Percentiles rank a stretch among this genome's conserved stretches.
Evolutionary conservation across 495 filamentous ascomycete species (phyloP).

Genomic region (Penicillium bovifimosum): DNA sequence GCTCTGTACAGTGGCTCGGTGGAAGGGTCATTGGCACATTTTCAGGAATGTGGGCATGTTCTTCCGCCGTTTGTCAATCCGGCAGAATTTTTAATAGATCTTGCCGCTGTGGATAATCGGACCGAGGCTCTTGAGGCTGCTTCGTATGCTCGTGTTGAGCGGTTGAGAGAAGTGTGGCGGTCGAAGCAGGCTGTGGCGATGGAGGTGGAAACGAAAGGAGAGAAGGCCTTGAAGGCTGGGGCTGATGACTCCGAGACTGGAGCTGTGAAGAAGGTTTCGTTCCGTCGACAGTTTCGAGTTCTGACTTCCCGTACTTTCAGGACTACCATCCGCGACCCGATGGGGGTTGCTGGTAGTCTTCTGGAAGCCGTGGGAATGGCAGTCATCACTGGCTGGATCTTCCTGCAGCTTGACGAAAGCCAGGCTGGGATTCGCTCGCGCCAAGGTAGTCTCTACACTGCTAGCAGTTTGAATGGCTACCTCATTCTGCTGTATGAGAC

Average conservation of each 20-base stretch:
- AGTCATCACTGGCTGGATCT: constrained; percentile 66
- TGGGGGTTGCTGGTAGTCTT: constrained; percentile 62
- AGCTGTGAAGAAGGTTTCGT: constrained; percentile 29
- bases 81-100: constrained; percentile 66
- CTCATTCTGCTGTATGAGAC: constrained; percentile 68
- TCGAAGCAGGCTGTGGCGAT: constrained; percentile 12
- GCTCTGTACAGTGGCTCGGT: constrained; percentile 58
- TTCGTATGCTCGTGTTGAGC: constrained; percentile 50
- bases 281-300: constrained; percentile 56
- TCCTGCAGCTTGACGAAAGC: constrained; percentile 52
- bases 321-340: constrained; percentile 63
- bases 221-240: neutral
- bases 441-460: constrained; percentile 63
- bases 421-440: constrained; percentile 55
- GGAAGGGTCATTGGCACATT: constrained; percentile 51
- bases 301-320: constrained; percentile 60
- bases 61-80: constrained; percentile 67
- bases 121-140: constrained; percentile 53
- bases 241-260: neutral
- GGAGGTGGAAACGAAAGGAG: constrained; percentile 1
- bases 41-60: constrained; percentile 47
- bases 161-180: constrained; percentile 51
- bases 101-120: constrained; percentile 64
- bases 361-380: constrained; percentile 61
- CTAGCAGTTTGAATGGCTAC: constrained; percentile 63